Percentiles rank a stretch among this genome's conserved stretches.
Evolutionary conservation across 2,329 filamentous ascomycete species (phyloP).

Genomic region (Fusarium nisikadoi): DNA sequence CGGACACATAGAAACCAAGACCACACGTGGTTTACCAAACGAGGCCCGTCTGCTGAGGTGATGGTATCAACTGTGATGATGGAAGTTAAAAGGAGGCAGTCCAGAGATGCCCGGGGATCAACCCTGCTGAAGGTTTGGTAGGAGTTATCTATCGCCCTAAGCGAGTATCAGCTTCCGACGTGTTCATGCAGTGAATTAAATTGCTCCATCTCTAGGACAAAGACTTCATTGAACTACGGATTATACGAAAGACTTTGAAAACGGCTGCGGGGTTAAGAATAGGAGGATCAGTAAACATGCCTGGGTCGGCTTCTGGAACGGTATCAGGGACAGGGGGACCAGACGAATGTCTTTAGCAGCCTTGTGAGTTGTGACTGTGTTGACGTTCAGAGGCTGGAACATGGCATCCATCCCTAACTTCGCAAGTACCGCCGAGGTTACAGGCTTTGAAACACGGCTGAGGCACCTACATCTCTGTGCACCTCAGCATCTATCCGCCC

Average conservation of each 20-base stretch:
- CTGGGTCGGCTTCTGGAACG: conserved; percentile 14
- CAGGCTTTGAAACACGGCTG: conserved; percentile 35
- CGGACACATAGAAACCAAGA: not conserved
- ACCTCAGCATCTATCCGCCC: not conserved
- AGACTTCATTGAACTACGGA: not conserved
- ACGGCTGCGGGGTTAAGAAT: conserved; percentile 36
- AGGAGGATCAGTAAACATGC: conserved; percentile 36
- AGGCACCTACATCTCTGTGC: conserved; percentile 9
- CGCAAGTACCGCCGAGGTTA: conserved; percentile 3
- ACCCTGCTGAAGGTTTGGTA: not conserved
- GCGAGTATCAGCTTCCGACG: conserved; percentile 21
- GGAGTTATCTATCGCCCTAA: not conserved
- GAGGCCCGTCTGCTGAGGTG: not conserved
- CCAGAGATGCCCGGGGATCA: not conserved
- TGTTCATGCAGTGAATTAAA: not conserved
- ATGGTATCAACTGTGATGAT: not conserved
- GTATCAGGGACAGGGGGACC: conserved; percentile 10
- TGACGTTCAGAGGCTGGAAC: conserved; percentile 31
- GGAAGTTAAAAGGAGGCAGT: not conserved
- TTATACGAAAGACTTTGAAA: conserved; percentile 2
- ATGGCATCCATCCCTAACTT: not conserved
- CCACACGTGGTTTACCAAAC: not conserved
- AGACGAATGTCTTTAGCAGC: conserved; percentile 15
- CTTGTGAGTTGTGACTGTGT: conserved; percentile 27
- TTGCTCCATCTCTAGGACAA: not conserved